Evolutionary conservation across 768 basidiomycete genomes (phyloP).

Genomic region (Mycena latifolia): DNA sequence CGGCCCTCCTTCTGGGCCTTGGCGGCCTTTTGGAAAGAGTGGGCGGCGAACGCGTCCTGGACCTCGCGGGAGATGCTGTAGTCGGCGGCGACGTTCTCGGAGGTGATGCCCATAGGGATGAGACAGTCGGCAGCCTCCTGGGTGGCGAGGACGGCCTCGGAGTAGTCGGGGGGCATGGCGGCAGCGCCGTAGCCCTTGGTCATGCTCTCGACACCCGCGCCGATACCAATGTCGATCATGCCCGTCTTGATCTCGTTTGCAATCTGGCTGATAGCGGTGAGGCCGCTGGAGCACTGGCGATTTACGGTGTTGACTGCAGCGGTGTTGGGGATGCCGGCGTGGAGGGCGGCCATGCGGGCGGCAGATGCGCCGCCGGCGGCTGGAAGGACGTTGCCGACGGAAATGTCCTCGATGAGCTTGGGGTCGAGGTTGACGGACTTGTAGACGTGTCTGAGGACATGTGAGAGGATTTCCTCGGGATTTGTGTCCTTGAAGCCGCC

Average conservation of each 20-base stretch:
- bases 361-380: slow-evolving; percentile 85
- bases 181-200: slow-evolving; percentile 77
- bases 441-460: slow-evolving; percentile 82
- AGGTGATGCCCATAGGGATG: slow-evolving; percentile 93
- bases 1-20: slow-evolving; percentile 84
- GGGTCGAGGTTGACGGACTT: slow-evolving; percentile 79
- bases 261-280: slow-evolving; percentile 86
- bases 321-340: slow-evolving; percentile 86
- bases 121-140: slow-evolving; percentile 85
- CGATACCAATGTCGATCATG: slow-evolving; percentile 92
- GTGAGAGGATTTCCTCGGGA: slow-evolving; percentile 85
- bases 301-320: slow-evolving; percentile 86
- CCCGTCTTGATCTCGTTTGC: slow-evolving; percentile 83
- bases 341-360: slow-evolving; percentile 89
- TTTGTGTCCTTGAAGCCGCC: slow-evolving; percentile 94
- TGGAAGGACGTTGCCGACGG: slow-evolving; percentile 91
- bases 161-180: slow-evolving; percentile 68
- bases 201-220: slow-evolving; percentile 94
- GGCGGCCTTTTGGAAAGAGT: slow-evolving; percentile 88
- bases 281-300: slow-evolving; percentile 90
- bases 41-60: slow-evolving; percentile 90
- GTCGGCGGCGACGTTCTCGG: slow-evolving; percentile 90
- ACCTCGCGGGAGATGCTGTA: slow-evolving; percentile 77
- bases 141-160: slow-evolving; percentile 73
- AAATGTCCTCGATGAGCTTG: slow-evolving; percentile 84